These are phyloP conservation scores for Apiosordaria backusii DNA, from an alignment of 495 filamentous ascomycete genomes.

Conservation along the genomic window DNA sequence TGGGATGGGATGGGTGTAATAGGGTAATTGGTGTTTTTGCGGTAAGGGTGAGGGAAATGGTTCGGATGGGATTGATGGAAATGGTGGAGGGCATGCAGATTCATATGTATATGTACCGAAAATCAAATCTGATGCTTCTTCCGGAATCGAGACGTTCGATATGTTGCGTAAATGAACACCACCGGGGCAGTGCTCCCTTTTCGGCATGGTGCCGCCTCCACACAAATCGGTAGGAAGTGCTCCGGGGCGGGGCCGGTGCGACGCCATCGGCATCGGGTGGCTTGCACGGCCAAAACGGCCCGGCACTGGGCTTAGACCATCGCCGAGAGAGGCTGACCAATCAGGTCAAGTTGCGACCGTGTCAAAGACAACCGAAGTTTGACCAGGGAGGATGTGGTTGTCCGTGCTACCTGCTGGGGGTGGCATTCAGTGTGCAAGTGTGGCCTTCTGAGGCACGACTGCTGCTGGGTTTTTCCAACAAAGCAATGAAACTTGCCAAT, in stretches of 20 bases:
- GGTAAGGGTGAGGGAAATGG: not conserved
- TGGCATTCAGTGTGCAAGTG: not conserved
- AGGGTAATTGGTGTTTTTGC: not conserved
- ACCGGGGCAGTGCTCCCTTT: no score
- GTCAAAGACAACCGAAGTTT: conserved; percentile 15
- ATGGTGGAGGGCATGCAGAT: not conserved
- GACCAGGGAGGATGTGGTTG: not conserved
- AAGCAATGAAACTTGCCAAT: not conserved
- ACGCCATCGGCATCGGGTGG: not conserved
- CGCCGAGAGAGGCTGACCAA: conserved; percentile 15
- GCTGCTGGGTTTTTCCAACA: not conserved
- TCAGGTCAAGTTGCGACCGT: conserved; percentile 26
- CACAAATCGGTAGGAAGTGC: no score
- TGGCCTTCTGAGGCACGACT: not conserved
- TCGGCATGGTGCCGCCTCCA: no score
- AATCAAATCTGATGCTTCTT: not conserved
- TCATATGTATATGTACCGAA: not conserved
- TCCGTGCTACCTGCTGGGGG: not conserved
- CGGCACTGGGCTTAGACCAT: not conserved
- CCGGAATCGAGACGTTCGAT: no score
- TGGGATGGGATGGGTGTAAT: not conserved
- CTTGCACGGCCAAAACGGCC: conserved; percentile 2
- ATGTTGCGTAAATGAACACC: no score
- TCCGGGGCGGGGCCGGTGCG: no score
- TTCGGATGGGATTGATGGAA: not conserved